Evolutionary conservation across 2,329 filamentous ascomycete species (phyloP).

Genomic region (Colletotrichum tanaceti): DNA sequence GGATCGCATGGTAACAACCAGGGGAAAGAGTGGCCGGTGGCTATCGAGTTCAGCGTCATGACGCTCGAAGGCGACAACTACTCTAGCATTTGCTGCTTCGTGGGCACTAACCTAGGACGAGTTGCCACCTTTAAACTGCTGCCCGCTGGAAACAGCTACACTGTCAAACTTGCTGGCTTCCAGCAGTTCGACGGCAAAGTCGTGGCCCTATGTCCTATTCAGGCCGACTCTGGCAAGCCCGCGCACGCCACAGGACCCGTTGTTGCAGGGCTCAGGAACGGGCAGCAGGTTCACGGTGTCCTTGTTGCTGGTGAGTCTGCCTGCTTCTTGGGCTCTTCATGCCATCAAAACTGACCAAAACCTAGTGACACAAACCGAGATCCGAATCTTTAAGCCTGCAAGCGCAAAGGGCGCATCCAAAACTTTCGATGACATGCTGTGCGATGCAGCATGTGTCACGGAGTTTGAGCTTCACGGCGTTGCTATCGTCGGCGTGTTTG

Average conservation of each 20-base stretch:
- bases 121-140: conserved; percentile 91
- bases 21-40: conserved; percentile 79
- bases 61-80: conserved; percentile 94
- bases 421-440: conserved; percentile 84
- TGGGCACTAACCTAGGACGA: conserved; percentile 87
- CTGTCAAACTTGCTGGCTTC: conserved; percentile 77
- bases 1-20: conserved; percentile 61
- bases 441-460: conserved; percentile 82
- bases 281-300: conserved; percentile 80
- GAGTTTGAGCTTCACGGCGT: conserved; percentile 80
- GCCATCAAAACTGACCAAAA: conserved; percentile 45
- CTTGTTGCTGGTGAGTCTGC: conserved; percentile 74
- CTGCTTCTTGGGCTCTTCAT: background rate
- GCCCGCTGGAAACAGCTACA: conserved; percentile 79
- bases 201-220: conserved; percentile 82
- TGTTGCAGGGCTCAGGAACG: conserved; percentile 81
- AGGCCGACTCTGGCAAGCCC: conserved; percentile 79
- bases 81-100: conserved; percentile 92
- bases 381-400: conserved; percentile 89
- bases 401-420: conserved; percentile 91
- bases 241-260: conserved; percentile 80
- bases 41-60: conserved; percentile 92
- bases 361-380: conserved; percentile 74
- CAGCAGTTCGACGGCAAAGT: conserved; percentile 75
- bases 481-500: conserved; percentile 86